A percentile compares a stretch with the other conserved stretches of the same genome.
These are phyloP conservation scores for Naganishia sp. DNA, from an alignment of 1,284 basidiomycete species.

Conservation along the genomic window DNA sequence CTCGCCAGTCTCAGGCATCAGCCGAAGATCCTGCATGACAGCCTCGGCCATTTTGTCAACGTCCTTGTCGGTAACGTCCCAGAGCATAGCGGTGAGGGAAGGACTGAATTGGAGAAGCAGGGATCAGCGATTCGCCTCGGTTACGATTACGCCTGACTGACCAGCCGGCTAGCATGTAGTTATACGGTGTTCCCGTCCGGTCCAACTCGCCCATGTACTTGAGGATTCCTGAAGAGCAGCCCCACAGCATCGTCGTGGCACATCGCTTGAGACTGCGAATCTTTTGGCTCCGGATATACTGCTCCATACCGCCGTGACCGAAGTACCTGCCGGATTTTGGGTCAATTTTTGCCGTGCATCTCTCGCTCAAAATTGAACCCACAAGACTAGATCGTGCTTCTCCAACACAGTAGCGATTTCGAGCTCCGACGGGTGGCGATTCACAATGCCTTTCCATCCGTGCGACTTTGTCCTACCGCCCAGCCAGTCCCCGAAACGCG, in stretches of 20 bases:
- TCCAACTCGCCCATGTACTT: constrained; percentile 92
- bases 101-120: constrained; percentile 64
- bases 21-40: constrained; percentile 73
- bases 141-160: constrained; percentile 55
- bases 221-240: constrained; percentile 89
- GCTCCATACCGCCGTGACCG: constrained; percentile 93
- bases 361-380: constrained; percentile 50
- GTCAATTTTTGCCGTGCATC: not conserved
- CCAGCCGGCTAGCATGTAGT: constrained; percentile 96
- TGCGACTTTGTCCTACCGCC: constrained; percentile 62
- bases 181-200: constrained; percentile 82
- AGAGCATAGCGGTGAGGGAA: constrained; percentile 87
- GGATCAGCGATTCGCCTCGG: not conserved
- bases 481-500: constrained; percentile 76
- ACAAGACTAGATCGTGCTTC: constrained; percentile 80
- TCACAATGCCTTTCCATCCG: constrained; percentile 83
- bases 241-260: constrained; percentile 96
- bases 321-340: constrained; percentile 69
- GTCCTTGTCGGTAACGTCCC: constrained; percentile 98
- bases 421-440: constrained; percentile 74
- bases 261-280: constrained; percentile 77
- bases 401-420: constrained; percentile 72
- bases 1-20: constrained; percentile 52
- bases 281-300: constrained; percentile 84
- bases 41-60: constrained; percentile 87